phyloP scores from a whole-genome alignment of 2,329 filamentous ascomycete genomes.

The Lecanosticta acicola region DNA sequence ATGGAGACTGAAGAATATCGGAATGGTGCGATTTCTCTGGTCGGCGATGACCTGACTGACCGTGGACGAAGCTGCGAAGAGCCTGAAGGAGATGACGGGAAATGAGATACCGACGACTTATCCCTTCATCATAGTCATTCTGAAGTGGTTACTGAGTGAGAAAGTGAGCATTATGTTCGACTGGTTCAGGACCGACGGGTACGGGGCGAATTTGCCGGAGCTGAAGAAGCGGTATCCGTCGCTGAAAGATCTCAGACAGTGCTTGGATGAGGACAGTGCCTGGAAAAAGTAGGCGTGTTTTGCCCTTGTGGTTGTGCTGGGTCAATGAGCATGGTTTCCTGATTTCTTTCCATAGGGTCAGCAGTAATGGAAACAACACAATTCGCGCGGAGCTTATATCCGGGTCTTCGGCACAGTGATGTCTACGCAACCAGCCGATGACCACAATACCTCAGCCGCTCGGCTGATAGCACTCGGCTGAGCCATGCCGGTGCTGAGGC shows the following conservation, averaged over 20 bases:
- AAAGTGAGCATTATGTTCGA: conserved; percentile 29
- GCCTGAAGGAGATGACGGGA: conserved; percentile 46
- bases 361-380: too few relatives aligned
- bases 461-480: too few relatives aligned
- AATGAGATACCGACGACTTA: conserved; percentile 42
- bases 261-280: conserved; percentile 45
- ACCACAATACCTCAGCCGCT: too few relatives aligned
- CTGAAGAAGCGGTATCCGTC: conserved; percentile 41
- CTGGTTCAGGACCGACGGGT: conserved; percentile 49
- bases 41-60: conserved; percentile 51
- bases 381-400: too few relatives aligned
- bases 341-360: too few relatives aligned
- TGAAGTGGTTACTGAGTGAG: conserved; percentile 37
- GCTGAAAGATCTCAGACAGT: conserved; percentile 45
- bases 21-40: conserved; percentile 43
- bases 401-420: too few relatives aligned
- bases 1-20: conserved; percentile 38
- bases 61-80: conserved; percentile 40
- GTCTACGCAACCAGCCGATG: too few relatives aligned
- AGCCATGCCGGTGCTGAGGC: too few relatives aligned
- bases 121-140: conserved; percentile 38
- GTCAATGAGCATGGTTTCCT: too few relatives aligned
- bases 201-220: conserved; percentile 41
- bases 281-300: too few relatives aligned
- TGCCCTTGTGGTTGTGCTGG: too few relatives aligned